phyloP scores from a whole-genome alignment of 2,329 filamentous ascomycete species.

The Ceratocystis destructans region DNA sequence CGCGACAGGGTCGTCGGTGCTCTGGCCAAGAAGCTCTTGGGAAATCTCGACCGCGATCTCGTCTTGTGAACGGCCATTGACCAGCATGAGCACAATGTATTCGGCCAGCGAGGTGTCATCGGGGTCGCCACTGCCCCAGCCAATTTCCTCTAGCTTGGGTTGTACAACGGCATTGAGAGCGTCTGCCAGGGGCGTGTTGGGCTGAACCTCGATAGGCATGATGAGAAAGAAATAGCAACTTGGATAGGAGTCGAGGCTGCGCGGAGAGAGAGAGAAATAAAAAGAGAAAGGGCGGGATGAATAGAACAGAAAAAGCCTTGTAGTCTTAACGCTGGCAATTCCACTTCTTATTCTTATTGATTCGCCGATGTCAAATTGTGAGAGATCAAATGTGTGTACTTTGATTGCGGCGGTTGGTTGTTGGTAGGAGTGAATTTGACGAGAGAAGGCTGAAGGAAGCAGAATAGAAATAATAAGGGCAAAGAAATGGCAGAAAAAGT shows the following conservation, averaged over 20 bases:
- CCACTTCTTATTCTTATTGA: not conserved
- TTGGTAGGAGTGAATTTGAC: not conserved
- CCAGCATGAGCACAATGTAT: constrained; percentile 95
- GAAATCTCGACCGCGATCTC: constrained; percentile 82
- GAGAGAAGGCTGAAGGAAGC: not conserved
- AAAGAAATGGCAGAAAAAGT: not conserved
- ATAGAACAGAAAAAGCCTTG: not conserved
- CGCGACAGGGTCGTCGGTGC: constrained; percentile 68
- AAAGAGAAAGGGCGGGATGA: not conserved
- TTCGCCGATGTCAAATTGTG: not conserved
- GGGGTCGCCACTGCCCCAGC: constrained; percentile 68
- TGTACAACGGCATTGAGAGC: constrained; percentile 72
- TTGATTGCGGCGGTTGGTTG: not conserved
- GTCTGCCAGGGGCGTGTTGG: constrained; percentile 71
- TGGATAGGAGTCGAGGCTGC: constrained; percentile 14
- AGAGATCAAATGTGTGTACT: not conserved
- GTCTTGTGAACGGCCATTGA: constrained; percentile 83
- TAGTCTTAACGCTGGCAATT: not conserved
- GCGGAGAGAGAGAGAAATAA: too few relatives aligned
- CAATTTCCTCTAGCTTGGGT: constrained; percentile 81
- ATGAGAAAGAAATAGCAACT: constrained; percentile 22
- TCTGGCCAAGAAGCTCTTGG: constrained; percentile 69
- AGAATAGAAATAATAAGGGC: not conserved
- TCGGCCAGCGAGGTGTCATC: constrained; percentile 79
- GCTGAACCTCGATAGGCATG: constrained; percentile 67